Base-by-base conservation (phyloP, 176 grass and related monocot genomes). In the Raddia guianensis region DNA sequence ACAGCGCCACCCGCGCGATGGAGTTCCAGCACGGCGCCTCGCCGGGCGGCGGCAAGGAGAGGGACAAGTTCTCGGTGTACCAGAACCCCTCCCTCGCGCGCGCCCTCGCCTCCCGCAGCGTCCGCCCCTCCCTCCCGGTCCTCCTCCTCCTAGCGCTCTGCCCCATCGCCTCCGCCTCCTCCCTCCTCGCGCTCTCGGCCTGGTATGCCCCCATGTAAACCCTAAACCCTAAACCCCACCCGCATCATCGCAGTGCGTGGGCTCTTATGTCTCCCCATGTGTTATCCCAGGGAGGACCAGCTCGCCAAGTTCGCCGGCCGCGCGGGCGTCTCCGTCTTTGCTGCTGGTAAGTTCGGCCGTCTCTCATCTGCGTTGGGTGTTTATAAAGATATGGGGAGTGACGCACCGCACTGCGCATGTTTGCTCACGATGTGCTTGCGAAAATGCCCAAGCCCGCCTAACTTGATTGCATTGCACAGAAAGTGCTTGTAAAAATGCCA, bases 11-110 rank as follows among this genome's bases (percentile, higher is more conserved):
- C 72, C 12, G 68, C 40, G 72, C 42, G 49, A 91, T 94, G 88
- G 85, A 69, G 33, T 81, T 60, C 74, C 56, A 75, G 65, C 68
- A 55, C 0, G 62, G 49, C 50, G 57, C 15, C 13, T 75, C 83
- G 48, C 51, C 74, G 15, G 72, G 56, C 14, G 34, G 47, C 50
- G 65, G 33, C 59, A 85, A 84, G 76, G 69, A 64, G 70, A 87
- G 90, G 49, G 84, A 89, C 35, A 94, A 93, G 88, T 98, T 98
- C 86, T 94, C 88, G 56, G 88, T 91, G 42, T 94, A 94, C 83
- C 90, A 86, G 80, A 94, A 91, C 77, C 84, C 95, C 64, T 87
- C 83, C 59, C 44, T 98, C 76, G 70, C 92, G 70, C 85, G 85
- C 8, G 90, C 88, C 19, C 92, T 88, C 37, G 75, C 72, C 53